Base-by-base conservation (phyloP, 305 asterid genomes). In the Euphrasia arctica region DNA sequence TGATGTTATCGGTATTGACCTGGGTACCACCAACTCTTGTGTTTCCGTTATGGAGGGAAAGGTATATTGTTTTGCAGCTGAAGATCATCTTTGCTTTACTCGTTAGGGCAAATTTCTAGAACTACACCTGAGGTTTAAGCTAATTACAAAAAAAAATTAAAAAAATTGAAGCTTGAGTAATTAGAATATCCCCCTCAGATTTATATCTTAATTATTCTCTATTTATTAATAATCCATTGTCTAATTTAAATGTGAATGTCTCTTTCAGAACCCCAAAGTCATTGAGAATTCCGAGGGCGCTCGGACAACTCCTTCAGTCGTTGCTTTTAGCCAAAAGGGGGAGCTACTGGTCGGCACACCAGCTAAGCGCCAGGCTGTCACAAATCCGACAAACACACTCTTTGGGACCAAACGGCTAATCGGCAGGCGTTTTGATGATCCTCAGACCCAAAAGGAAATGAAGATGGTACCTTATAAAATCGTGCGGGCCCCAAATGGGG, bases 1-100 rank as follows among this genome's bases (percentile, higher is more conserved):
- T 67, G 95, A 90, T 58, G 81, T 77, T 25, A 80, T 78, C 28
- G 89, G 89, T 64, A 82, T 82, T 10, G 85, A 82, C 59, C 78
- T 80, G 74, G 85, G 85, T 11, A 43, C 50, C 14, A 43, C 50
- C 50, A 43, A 43, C 50, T 43, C 50, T 43, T 43, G 50, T 9
- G 85, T 76, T 52, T 27, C 88, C 10, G 70, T 79, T 31, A 78
- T 76, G 83, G 85, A 80, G 68, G 83, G 83, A 48, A 83, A 80
- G 84, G 88, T 82, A 48, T n/a, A 9, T n/a, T 18, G 12, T 22
- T 69, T 51, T 55, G 25, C 22, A 51, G 43, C 5, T 9, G 13
- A 45, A 4, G 13, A 41, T 68, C n/a, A 36, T 13, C 12, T 43
- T 43, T 11, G 14, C 1, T 9, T 43, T 43, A 9, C 12, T 9